Base-by-base conservation (phyloP, 768 basidiomycete genomes). In the Lentinula aciculospora region DNA sequence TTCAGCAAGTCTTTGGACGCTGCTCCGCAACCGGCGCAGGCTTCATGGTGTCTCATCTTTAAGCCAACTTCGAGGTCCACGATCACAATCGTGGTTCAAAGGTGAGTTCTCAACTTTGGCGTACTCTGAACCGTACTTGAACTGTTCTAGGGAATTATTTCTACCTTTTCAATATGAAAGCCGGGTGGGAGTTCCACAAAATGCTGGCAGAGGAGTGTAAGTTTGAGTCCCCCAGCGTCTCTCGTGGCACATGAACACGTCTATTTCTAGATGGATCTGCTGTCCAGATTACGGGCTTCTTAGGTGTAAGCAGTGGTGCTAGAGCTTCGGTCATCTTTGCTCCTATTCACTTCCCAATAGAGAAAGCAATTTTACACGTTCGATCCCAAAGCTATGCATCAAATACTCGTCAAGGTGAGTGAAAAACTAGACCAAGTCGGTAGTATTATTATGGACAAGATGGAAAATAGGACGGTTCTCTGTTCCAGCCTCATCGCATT, bases 311-410 rank as follows among this genome's bases (percentile, higher is more conserved):
- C 17, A 40, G 44, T 8, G n/a, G 8, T 32, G 29, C 46, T 21
- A 13, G 6, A 8, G 19, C 8, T 1, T 12, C 3, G 12, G 19
- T 32, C 21, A 32, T n/a, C n/a, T 15, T 32, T 37, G 29, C 34
- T 3, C 39, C 19, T 25, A 34, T n/a, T n/a, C n/a, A 28, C 19
- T 36, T 32, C 27, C 23, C 13, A 27, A 32, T 25, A 57, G 56
- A 37, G 31, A 13, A 46, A 36, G 29, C 56, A 37, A 23, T n/a
- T 57, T 19, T 57, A 57, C 46, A 57, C 46, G 17, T 57, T 48
- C 23, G 56, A 57, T 23, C 56, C 56, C 32, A 34, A 57, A 48
- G 44, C 56, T 25, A 46, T 57, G 44, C 21, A 57, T 48, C 56
- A 57, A 12, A 57, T 57, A 15, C 36, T 57, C 0, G 36, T 57